Evolutionary conservation across 768 basidiomycete genomes (phyloP).

Genomic region (Sporobolomyces pararoseus): DNA sequence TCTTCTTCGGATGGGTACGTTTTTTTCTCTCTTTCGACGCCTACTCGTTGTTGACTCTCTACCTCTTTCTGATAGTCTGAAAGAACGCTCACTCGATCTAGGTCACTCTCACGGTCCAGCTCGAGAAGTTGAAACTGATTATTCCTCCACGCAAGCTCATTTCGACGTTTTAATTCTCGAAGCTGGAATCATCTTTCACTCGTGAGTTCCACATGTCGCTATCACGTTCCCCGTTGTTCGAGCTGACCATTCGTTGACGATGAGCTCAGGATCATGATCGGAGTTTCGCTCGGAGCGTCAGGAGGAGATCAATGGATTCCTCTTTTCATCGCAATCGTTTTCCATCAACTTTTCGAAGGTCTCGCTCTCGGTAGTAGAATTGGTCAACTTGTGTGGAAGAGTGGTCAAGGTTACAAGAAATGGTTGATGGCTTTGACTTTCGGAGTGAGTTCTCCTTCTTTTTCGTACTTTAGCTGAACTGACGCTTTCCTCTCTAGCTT

Average conservation of each 20-base stretch:
- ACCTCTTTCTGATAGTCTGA: not conserved
- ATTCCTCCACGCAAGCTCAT: constrained; percentile 31
- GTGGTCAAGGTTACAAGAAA: constrained; percentile 25
- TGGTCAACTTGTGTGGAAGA: constrained; percentile 39
- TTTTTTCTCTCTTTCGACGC: not conserved
- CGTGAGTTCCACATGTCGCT: constrained; percentile 13
- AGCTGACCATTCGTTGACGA: not conserved
- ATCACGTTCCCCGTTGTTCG: not conserved
- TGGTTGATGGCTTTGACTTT: constrained; percentile 38
- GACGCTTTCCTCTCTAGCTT: constrained; percentile 10
- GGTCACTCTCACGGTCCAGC: constrained; percentile 22
- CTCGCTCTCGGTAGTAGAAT: constrained; percentile 47
- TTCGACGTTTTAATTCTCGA: constrained; percentile 46
- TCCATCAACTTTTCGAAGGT: constrained; percentile 48
- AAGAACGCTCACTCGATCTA: constrained; percentile 4
- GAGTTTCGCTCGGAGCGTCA: constrained; percentile 46
- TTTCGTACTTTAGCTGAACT: not conserved
- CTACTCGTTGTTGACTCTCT: too few species aligned
- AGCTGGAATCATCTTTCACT: constrained; percentile 46
- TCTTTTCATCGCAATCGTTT: constrained; percentile 48
- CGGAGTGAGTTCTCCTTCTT: constrained; percentile 8
- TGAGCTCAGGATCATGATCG: constrained; percentile 48
- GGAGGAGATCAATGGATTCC: constrained; percentile 48
- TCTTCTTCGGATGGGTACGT: not conserved
- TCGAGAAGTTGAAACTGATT: constrained; percentile 10